Evolutionary conservation across 179 eudicot genomes (phyloP).

Genomic region (Drosera spatulata): DNA sequence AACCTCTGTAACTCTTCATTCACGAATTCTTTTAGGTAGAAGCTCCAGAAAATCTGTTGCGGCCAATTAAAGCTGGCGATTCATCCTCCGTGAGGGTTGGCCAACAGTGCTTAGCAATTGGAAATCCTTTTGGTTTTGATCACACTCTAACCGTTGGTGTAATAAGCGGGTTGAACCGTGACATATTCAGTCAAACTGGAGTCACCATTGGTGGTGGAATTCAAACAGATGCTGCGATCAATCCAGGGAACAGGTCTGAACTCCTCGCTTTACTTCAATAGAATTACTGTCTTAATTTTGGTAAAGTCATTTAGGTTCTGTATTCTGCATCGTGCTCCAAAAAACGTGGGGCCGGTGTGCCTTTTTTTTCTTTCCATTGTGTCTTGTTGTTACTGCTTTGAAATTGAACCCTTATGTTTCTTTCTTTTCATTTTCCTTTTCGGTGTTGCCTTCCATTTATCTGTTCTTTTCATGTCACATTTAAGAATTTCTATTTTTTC

Average conservation of each 20-base stretch:
- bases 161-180: slow-evolving; percentile 87
- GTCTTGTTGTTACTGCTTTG: neutral
- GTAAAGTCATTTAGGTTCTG: neutral
- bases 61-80: slow-evolving; percentile 73
- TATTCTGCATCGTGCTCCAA: no score
- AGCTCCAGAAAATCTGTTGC: slow-evolving; percentile 65
- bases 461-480: no score
- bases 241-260: slow-evolving; percentile 91
- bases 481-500: no score
- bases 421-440: neutral
- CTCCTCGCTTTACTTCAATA: slow-evolving; percentile 1
- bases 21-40: slow-evolving; percentile 42
- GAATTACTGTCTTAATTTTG: neutral
- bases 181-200: slow-evolving; percentile 91
- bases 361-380: neutral
- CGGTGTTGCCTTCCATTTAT: neutral
- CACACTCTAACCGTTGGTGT: slow-evolving; percentile 98
- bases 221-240: slow-evolving; percentile 99
- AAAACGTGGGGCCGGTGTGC: neutral
- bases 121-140: slow-evolving; percentile 98
- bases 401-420: neutral
- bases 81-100: slow-evolving; percentile 85
- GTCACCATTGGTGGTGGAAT: slow-evolving; percentile 95
- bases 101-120: slow-evolving; percentile 94
- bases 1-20: neutral